phyloP scores from a whole-genome alignment of 805 yeast genomes.

The Barnettozyma wickerhamii region DNA sequence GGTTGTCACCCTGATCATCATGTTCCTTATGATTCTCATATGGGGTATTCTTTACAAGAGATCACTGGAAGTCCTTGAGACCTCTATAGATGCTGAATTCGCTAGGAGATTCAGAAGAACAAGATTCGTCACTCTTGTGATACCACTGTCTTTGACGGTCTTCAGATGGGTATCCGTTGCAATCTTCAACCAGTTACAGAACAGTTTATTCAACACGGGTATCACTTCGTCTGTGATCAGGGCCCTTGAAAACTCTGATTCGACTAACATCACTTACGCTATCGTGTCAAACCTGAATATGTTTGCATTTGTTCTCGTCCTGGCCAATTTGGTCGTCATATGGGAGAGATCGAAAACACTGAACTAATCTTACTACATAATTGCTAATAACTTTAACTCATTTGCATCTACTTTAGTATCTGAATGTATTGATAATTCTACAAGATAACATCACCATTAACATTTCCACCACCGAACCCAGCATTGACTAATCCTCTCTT shows the following conservation, averaged over 20 bases:
- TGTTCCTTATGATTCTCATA: background rate
- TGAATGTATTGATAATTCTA: too few species aligned
- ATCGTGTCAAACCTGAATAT: background rate
- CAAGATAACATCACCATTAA: too few species aligned
- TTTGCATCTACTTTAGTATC: too few species aligned
- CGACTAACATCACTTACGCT: background rate
- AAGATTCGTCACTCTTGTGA: background rate
- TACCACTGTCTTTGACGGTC: background rate
- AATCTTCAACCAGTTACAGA: background rate
- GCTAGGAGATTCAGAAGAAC: constrained; percentile 1
- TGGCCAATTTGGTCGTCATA: background rate
- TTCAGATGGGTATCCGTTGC: background rate
- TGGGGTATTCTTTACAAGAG: constrained; percentile 3
- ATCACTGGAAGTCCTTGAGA: background rate
- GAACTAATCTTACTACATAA: too few species aligned
- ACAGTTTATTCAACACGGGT: background rate
- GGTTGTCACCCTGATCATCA: background rate
- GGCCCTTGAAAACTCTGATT: background rate
- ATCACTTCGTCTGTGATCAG: background rate
- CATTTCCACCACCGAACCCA: too few species aligned
- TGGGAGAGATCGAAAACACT: constrained; percentile 1
- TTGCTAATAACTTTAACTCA: too few species aligned
- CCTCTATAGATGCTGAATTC: background rate
- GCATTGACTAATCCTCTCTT: too few species aligned
- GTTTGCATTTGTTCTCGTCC: background rate